phyloP scores from a whole-genome alignment of 75 land plant genomes.

The Picea sitchensis region DNA sequence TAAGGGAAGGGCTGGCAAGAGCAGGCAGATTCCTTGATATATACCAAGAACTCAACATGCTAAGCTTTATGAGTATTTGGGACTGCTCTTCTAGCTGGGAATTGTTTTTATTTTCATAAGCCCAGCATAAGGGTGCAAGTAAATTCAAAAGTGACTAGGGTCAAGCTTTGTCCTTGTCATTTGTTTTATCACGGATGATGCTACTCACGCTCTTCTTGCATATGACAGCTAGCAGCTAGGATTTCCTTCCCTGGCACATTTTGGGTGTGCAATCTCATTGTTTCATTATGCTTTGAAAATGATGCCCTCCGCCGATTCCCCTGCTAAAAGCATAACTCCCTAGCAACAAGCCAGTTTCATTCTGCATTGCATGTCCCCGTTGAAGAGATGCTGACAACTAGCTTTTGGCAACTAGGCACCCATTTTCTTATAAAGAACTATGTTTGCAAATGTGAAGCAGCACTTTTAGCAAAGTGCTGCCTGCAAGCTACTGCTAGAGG shows the following conservation, averaged over 20 bases:
- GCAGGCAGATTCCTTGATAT: background rate
- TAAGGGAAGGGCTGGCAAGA: too few relatives aligned
- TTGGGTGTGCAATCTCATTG: too few relatives aligned
- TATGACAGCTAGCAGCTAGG: constrained; percentile 1
- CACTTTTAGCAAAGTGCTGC: too few relatives aligned
- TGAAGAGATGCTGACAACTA: background rate
- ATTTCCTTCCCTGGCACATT: background rate
- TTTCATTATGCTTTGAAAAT: background rate
- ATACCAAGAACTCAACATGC: background rate
- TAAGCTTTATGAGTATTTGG: background rate
- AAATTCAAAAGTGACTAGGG: too few relatives aligned
- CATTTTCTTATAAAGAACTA: background rate
- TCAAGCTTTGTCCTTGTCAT: background rate
- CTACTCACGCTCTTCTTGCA: background rate
- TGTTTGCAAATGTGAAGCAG: too few relatives aligned
- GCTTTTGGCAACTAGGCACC: background rate
- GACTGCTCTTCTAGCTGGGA: background rate
- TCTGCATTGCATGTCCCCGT: background rate
- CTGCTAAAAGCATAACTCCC: background rate
- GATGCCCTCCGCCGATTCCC: background rate
- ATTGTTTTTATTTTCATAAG: background rate
- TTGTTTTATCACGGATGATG: background rate
- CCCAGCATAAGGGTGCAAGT: background rate
- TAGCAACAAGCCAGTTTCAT: background rate
- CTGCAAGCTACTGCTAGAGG: too few relatives aligned